Evolutionary conservation across 257 asterid species (phyloP).

Genomic region (Leonotis leonurus): DNA sequence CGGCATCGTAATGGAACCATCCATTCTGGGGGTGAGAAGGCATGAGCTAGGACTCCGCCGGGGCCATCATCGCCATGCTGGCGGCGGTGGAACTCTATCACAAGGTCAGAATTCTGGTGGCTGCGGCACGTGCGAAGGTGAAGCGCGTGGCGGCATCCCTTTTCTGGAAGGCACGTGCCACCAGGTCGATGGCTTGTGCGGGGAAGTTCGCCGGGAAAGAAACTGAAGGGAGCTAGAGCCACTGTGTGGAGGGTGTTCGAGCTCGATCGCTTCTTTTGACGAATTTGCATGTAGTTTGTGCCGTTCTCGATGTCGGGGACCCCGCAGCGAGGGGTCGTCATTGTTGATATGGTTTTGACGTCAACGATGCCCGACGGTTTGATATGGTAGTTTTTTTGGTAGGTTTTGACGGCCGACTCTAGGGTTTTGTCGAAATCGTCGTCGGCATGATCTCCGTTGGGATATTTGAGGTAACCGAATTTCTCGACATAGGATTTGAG

Average conservation of each 20-base stretch:
- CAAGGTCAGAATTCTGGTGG: not conserved
- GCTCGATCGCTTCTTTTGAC: not conserved
- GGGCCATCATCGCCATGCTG: constrained; percentile 18
- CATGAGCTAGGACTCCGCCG: constrained; percentile 30
- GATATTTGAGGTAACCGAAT: constrained; percentile 28
- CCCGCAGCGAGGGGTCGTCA: constrained; percentile 33
- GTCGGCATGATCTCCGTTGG: not conserved
- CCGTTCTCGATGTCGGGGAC: constrained; percentile 29
- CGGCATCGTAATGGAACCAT: constrained; percentile 24
- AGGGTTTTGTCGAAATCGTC: constrained; percentile 21
- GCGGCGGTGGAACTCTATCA: not conserved
- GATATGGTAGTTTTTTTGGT: constrained; percentile 20
- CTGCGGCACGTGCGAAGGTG: not conserved
- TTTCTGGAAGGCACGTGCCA: constrained; percentile 16
- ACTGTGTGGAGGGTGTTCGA: constrained; percentile 17
- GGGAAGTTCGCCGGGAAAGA: constrained; percentile 12
- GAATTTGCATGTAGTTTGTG: constrained; percentile 16
- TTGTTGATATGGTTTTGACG: constrained; percentile 7
- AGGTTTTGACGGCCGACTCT: constrained; percentile 26
- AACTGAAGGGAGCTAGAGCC: constrained; percentile 17
- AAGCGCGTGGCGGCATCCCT: constrained; percentile 24
- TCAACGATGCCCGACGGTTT: constrained; percentile 23
- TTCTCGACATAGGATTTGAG: constrained; percentile 22
- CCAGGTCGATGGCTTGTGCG: not conserved
- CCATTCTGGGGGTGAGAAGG: constrained; percentile 27